Evolutionary conservation across 768 basidiomycete genomes (phyloP), one percentile per base, ranked within the genome.

Genomic region (Pulveroboletus frians): DNA sequence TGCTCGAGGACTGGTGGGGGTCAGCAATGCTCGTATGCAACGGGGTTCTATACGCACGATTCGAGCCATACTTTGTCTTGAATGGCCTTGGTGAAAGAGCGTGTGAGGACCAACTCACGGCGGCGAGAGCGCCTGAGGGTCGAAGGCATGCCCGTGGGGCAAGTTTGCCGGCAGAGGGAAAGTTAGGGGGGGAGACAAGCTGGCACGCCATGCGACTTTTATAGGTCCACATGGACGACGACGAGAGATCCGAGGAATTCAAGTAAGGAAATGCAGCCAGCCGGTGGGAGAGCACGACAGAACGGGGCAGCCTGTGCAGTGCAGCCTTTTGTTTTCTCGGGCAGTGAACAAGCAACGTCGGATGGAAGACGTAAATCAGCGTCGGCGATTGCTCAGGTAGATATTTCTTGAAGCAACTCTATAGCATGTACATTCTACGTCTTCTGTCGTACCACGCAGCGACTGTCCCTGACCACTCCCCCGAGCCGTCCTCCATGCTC

Each of bases 61-160:
- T 58, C 52, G 30, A 58, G 54, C 40, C 43, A 55, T n/a, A 73
- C 59, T 56, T 70, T 72, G 30, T 73, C 72, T 59, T 71, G 76
- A 32, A 82, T 60, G 29, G 71, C 69, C 56, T 67, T 75, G 42
- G 72, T 71, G 55, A 82, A 73, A 35, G 80, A 80, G 46, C 71
- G 75, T 50, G 75, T 75, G 55, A 80, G 65, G 46, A 69, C 70
- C 58, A 75, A 56, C 57, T 74, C 75, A 54, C 71, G 71, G 53
- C 71, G 75, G 58, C 72, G 76, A 27, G 77, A 69, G 55, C 71
- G 72, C 68, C 69, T 72, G 60, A 76, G 69, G 47, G 71, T 66
- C 53, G 64, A 69, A 57, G 72, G 60, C 70, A 75, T 73, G 53
- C 58, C 66, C 52, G 48, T 44, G 50, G 58, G 59, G 59, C 52